Base-by-base conservation (phyloP, 1,284 basidiomycete genomes). In the Rhizoctonia solani region DNA sequence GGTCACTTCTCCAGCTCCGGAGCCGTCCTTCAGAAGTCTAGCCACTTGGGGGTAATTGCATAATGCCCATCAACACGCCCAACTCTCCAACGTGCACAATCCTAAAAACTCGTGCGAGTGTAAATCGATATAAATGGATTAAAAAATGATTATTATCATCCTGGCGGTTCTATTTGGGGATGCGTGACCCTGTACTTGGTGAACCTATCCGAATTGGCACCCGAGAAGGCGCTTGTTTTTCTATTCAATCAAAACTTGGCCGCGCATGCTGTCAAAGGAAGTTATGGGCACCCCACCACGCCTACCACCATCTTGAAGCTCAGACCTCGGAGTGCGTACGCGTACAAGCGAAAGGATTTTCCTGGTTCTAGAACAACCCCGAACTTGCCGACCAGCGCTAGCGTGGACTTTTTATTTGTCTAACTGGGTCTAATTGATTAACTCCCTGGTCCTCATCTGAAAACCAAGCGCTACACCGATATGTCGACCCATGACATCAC, bases 401-500 rank as follows among this genome's bases (percentile, higher is more conserved):
- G n/a, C n/a, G n/a, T n/a, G n/a, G n/a, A n/a, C n/a, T n/a, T n/a
- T n/a, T n/a, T n/a, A n/a, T n/a, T n/a, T n/a, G n/a, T n/a, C n/a
- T n/a, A n/a, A n/a, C n/a, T n/a, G n/a, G n/a, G n/a, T n/a, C n/a
- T n/a, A n/a, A n/a, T n/a, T n/a, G n/a, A n/a, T n/a, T n/a, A n/a
- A n/a, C n/a, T n/a, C n/a, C 29, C 42, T n/a, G 42, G 23, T 4
- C 34, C 44, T 59, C 11, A 4, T 2, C n/a, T 23, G 8, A 9
- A 16, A 11, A 21, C 41, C 34, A 30, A 25, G 23, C 42, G n/a
- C 34, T 30, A 46, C 19, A n/a, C 32, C 23, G 6, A 6, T 13
- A 63, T 63, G 58, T 46, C 58, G 21, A 63, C 58, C 11, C 58
- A 63, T 41, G 58, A 63, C 32, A 63, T 63, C n/a, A 41, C 58